A percentile compares a stretch with the other conserved stretches of the same genome.
These are phyloP conservation scores for Brassica carinata DNA, from an alignment of 345 rosid species.

Conservation along the genomic window DNA sequence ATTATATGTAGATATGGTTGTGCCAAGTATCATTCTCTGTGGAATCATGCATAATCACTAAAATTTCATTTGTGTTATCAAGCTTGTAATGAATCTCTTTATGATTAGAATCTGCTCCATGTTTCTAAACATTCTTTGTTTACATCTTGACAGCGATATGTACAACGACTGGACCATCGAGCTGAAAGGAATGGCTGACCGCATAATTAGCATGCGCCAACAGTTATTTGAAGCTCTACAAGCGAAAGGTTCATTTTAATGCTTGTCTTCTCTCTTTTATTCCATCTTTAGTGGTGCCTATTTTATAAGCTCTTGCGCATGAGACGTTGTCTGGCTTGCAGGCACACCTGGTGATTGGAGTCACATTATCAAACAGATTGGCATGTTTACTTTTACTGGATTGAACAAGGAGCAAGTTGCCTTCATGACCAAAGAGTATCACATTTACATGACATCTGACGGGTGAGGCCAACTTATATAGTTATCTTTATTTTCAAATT, in stretches of 20 bases:
- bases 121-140: constrained; percentile 9
- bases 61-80: neutral
- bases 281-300: too few species aligned
- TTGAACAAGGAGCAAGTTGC: constrained; percentile 69
- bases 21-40: neutral
- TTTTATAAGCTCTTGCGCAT: too few species aligned
- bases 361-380: constrained; percentile 75
- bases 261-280: neutral
- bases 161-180: constrained; percentile 68
- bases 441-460: constrained; percentile 75
- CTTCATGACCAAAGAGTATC: constrained; percentile 67
- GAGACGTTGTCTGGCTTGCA: constrained; percentile 28
- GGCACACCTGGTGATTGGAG: constrained; percentile 88
- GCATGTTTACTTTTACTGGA: constrained; percentile 80
- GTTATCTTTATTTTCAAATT: neutral
- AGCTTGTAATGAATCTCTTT: neutral
- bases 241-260: constrained; percentile 48
- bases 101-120: constrained; percentile 16
- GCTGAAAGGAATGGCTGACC: constrained; percentile 75
- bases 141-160: constrained; percentile 50
- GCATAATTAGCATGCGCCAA: constrained; percentile 69
- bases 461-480: constrained; percentile 46
- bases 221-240: constrained; percentile 61
- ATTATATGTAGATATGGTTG: neutral
- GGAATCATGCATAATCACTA: neutral